Evolutionary conservation across 495 filamentous ascomycete genomes (phyloP), one percentile per base, ranked within the genome.

Genomic region (Neurospora sp.): DNA sequence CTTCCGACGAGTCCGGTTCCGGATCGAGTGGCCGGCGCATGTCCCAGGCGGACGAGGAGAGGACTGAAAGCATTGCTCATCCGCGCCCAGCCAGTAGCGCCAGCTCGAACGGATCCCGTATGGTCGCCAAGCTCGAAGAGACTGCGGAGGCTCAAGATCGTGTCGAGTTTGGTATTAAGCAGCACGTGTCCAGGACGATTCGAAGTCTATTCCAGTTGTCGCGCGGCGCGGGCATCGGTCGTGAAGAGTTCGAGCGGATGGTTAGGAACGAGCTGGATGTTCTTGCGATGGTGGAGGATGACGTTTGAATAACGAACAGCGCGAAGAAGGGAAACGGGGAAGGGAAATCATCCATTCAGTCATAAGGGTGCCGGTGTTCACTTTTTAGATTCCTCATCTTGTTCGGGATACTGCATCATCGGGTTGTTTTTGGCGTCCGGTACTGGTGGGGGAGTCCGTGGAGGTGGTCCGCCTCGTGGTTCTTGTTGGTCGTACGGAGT

Each of bases 171-270:
- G 94, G 91, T 4, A 89, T 98, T 27, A 93, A 93, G 80, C 93
- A 97, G 80, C 96, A 98, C 81, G 91, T 99, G 37, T 88, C 91
- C 59, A 89, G 92, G 8, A 94, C 90, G 78, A 89, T 99, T 73
- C 94, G 97, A 85, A 96, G 92, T 80, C 80, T 99, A 74, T 97
- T 91, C 78, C 85, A 93, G 44, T 83, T 99, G 40, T 93, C 94
- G 59, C 88, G 89, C 76, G 87, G 89, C 18, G 89, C 89, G 22
- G 96, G 96, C 3, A 94, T 99, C 74, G 90, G 92, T 68, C 85
- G 92, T 69, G 86, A 87, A 37, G 94, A 97, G 75, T 98, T 99
- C 82, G 92, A 94, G 81, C 83, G 87, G 70, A 80, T 97, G 73
- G 88, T 99, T 3, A 85, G 87, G 82, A 92, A 87, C 4, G 96